Percentiles rank a stretch among this genome's conserved stretches.
phyloP scores from a whole-genome alignment of 1,284 basidiomycete species.

The Exobasidium cylindrosporum region DNA sequence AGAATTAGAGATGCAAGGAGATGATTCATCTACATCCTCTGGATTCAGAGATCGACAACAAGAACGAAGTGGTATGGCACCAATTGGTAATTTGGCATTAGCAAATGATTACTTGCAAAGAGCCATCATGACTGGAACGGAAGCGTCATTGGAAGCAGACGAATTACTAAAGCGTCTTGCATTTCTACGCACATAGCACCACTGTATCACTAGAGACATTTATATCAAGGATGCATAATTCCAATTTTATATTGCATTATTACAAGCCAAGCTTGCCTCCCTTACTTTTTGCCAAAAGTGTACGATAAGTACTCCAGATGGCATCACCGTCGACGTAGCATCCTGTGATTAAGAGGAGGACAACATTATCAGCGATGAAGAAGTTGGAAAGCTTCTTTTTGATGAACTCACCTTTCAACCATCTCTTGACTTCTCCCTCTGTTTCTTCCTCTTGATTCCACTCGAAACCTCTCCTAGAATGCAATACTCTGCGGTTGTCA shows the following conservation, averaged over 20 bases:
- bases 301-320: conserved; percentile 62
- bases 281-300: background rate
- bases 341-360: conserved; percentile 56
- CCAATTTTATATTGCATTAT: background rate
- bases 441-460: conserved; percentile 56
- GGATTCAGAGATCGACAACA: background rate
- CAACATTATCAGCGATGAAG: no score
- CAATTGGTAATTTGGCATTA: conserved; percentile 35
- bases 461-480: conserved; percentile 77
- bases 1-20: conserved; percentile 14
- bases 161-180: conserved; percentile 45
- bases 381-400: background rate
- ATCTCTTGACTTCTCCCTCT: conserved; percentile 44
- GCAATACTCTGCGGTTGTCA: conserved; percentile 87
- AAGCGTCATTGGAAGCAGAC: conserved; percentile 47
- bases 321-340: conserved; percentile 80
- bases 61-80: background rate
- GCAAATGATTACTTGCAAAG: conserved; percentile 50
- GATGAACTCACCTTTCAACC: conserved; percentile 64
- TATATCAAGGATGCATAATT: background rate
- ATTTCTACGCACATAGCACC: conserved; percentile 11
- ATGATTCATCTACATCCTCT: conserved; percentile 1
- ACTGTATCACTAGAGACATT: background rate
- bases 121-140: conserved; percentile 47
- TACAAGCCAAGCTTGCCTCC: background rate